Evolutionary conservation across 139 green algal species (phyloP).

Genomic region (Eudorina sp.): DNA sequence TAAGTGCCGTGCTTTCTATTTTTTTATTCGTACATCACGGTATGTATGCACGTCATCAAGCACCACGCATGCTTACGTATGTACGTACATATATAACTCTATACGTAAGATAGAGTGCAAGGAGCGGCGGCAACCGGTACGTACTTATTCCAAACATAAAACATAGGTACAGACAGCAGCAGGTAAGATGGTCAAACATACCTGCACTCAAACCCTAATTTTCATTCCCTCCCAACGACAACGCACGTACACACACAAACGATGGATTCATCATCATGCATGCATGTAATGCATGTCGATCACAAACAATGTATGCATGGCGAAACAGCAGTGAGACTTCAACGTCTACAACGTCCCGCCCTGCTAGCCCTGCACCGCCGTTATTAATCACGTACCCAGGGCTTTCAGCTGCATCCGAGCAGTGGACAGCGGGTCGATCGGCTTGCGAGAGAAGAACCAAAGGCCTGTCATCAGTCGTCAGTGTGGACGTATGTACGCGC

Average conservation of each 20-base stretch:
- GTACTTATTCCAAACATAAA: too few relatives aligned
- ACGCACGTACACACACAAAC: too few relatives aligned
- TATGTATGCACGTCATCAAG: background rate
- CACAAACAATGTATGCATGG: background rate
- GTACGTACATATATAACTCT: background rate
- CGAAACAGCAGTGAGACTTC: background rate
- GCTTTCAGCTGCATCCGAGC: background rate
- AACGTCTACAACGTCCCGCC: background rate
- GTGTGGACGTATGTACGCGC: background rate
- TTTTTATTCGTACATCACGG: background rate
- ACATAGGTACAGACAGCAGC: too few relatives aligned
- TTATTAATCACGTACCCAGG: background rate
- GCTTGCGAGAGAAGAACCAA: constrained; percentile 31
- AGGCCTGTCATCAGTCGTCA: background rate
- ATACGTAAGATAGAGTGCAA: background rate
- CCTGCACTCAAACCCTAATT: too few relatives aligned
- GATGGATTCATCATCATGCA: too few relatives aligned
- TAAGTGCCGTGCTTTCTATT: background rate
- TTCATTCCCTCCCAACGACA: too few relatives aligned
- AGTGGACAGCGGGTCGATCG: background rate
- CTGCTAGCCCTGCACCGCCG: too few relatives aligned
- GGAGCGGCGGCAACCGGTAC: too few relatives aligned
- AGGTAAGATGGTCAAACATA: too few relatives aligned
- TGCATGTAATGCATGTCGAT: background rate
- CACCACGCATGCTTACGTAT: background rate